Conservation (phyloP, 345 rosid genomes). For the Camelina sativa region DNA sequence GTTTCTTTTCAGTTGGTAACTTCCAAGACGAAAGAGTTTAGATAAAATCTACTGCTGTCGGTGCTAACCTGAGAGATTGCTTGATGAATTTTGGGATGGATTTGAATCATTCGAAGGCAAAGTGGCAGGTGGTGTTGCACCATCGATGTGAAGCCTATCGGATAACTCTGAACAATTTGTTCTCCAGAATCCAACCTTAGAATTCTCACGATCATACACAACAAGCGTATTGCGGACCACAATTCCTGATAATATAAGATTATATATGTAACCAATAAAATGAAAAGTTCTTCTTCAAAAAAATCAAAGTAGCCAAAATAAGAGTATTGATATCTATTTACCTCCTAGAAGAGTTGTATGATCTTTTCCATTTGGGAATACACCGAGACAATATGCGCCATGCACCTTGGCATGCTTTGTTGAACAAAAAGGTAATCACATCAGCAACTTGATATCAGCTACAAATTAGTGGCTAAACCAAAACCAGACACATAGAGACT, state of each 20-base stretch:
- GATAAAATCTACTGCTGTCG: neutral
- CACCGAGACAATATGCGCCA: constrained; percentile 84
- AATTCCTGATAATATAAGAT: constrained; percentile 57
- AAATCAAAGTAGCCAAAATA: constrained; percentile 3
- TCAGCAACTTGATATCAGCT: constrained; percentile 3
- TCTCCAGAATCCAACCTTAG: constrained; percentile 94
- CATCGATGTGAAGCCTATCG: constrained; percentile 65
- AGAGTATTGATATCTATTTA: constrained; percentile 33
- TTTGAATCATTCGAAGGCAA: constrained; percentile 51
- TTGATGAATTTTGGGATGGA: constrained; percentile 45
- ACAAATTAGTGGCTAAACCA: neutral
- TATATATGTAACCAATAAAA: neutral
- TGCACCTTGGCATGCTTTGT: constrained; percentile 78
- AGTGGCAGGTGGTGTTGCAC: constrained; percentile 52
- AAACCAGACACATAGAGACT: neutral
- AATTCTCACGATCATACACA: constrained; percentile 80
- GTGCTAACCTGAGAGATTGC: constrained; percentile 33
- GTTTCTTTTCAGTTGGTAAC: neutral
- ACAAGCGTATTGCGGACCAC: constrained; percentile 88
- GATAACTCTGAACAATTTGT: constrained; percentile 93
- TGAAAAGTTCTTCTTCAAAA: neutral
- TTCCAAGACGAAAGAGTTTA: neutral
- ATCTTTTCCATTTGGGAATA: constrained; percentile 87
- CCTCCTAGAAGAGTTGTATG: constrained; percentile 93
- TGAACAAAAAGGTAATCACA: constrained; percentile 18